Base-by-base conservation (phyloP, 1,139 yeast species). In the Kluyveromyces marxianus region DNA sequence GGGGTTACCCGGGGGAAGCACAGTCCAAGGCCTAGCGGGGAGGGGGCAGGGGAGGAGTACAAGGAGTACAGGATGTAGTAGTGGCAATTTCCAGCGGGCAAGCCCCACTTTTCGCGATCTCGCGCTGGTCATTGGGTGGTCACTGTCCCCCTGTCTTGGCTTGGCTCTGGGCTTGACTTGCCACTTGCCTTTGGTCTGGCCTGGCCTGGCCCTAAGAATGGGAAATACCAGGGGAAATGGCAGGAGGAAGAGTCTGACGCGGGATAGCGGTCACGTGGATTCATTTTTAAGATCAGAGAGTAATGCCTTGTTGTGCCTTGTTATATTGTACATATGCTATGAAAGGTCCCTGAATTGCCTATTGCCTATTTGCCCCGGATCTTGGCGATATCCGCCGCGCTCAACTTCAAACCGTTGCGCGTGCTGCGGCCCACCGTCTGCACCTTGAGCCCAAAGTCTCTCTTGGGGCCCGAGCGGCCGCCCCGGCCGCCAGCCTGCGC, bases 381-480 rank as follows among this genome's bases (percentile, higher is more conserved):
- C 47, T 79, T 71, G 31, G 73, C 78, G 47, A 88, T 82, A 42
- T 90, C 97, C 21, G 69, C 68, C 51, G 79, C 76, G 8, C 89
- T 77, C 31, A 90, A 75, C n/a, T 81, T 73, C 53, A 90, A 70
- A 3, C 97, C 97, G 55, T 87, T 83, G 55, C 83, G 73, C 0
- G 97, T 88, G 31, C 82, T 77, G 58, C 73, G 77, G 27, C 98
- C 98, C 35, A 90, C 78, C 25, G 81, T 73, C 52, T 83, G 74
- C 52, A 92, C 83, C 65, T 82, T 78, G 53, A 90, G 74, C 2
- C 97, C 97, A 50, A 87, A 74, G 56, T 86, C 84, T 62, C 96
- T 71, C 33, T 7, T 29, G 37, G 27, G 59, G 43, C 70, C 62
- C 49, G 42, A 10, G 14, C 26, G 21, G 21, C 25, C 52, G 54